Percentiles rank a stretch among this genome's conserved stretches.
Conservation (phyloP, 352 stramenopile species). For the Phytophthora uliginosa region DNA sequence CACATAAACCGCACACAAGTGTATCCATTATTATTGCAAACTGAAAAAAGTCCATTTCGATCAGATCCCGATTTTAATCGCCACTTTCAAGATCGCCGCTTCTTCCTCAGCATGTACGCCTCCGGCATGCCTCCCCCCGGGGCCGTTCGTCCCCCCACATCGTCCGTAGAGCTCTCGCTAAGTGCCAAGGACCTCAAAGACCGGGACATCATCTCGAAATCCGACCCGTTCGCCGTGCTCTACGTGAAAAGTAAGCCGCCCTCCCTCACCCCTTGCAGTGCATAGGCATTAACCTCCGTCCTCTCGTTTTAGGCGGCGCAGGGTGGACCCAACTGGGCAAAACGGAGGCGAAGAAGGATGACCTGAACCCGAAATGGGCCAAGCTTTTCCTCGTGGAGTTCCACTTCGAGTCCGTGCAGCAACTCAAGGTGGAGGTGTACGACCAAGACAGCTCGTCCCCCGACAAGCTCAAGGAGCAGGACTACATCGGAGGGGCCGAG, state of each 20-base stretch:
- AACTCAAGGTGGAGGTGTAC: slow-evolving; percentile 88
- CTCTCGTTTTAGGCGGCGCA: slow-evolving; percentile 42
- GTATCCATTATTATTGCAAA: too few relatives aligned
- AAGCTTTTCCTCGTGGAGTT: slow-evolving; percentile 88
- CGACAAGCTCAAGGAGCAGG: slow-evolving; percentile 71
- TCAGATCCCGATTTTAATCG: too few relatives aligned
- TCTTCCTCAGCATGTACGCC: too few relatives aligned
- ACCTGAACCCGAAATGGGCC: slow-evolving; percentile 82
- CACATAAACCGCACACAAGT: too few relatives aligned
- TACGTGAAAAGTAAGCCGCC: slow-evolving; percentile 47
- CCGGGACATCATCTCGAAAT: slow-evolving; percentile 90
- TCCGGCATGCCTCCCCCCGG: slow-evolving; percentile 8
- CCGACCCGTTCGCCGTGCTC: slow-evolving; percentile 87
- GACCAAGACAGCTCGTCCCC: slow-evolving; percentile 81
- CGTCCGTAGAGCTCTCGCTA: slow-evolving; percentile 85
- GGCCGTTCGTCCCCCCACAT: slow-evolving; percentile 44
- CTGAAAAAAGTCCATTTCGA: too few relatives aligned
- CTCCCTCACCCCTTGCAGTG: background rate
- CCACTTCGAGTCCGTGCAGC: slow-evolving; percentile 88
- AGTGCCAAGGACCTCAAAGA: slow-evolving; percentile 85
- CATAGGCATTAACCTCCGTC: background rate
- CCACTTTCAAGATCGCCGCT: too few relatives aligned
- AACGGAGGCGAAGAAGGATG: slow-evolving; percentile 85
- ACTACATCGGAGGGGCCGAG: slow-evolving; percentile 77
- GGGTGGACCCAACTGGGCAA: slow-evolving; percentile 77